These are phyloP conservation scores for Neofusicoccum parvum DNA, from an alignment of 2,329 filamentous ascomycete genomes.

Conservation along the genomic window DNA sequence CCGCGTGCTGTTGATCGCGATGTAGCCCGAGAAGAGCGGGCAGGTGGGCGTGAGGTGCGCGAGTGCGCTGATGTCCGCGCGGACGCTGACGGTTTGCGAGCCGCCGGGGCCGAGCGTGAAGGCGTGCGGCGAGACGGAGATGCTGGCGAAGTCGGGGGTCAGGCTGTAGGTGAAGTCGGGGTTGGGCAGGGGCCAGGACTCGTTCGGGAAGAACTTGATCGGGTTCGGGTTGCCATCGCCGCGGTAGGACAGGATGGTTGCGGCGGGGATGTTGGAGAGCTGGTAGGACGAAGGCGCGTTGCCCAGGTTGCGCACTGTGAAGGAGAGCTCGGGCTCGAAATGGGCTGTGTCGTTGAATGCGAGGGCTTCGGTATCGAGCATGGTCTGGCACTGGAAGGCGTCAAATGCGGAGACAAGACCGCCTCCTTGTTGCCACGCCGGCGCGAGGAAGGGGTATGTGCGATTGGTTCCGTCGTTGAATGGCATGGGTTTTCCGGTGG, in stretches of 20 bases:
- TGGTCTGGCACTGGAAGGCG: background rate
- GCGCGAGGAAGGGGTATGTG: background rate
- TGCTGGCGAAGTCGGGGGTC: background rate
- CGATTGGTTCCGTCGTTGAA: background rate
- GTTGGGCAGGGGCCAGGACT: background rate
- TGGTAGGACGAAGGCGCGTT: background rate
- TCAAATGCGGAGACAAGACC: background rate
- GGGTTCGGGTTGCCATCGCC: background rate
- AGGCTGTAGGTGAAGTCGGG: background rate
- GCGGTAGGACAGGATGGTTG: background rate
- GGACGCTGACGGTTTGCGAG: background rate
- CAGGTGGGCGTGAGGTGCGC: background rate
- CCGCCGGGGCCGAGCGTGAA: background rate
- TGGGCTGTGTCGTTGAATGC: slow-evolving; percentile 2
- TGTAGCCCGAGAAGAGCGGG: slow-evolving; percentile 1
- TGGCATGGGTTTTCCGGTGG: background rate
- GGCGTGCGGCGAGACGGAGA: background rate
- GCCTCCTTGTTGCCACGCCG: slow-evolving; percentile 1
- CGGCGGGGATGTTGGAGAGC: background rate
- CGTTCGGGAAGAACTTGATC: background rate
- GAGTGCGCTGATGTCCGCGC: background rate
- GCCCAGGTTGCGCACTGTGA: background rate
- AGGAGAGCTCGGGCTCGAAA: background rate
- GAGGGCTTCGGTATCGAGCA: background rate
- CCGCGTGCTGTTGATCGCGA: background rate